Evolutionary conservation across 2,329 filamentous ascomycete genomes (phyloP).

Genomic region (Trichoderma sp.): DNA sequence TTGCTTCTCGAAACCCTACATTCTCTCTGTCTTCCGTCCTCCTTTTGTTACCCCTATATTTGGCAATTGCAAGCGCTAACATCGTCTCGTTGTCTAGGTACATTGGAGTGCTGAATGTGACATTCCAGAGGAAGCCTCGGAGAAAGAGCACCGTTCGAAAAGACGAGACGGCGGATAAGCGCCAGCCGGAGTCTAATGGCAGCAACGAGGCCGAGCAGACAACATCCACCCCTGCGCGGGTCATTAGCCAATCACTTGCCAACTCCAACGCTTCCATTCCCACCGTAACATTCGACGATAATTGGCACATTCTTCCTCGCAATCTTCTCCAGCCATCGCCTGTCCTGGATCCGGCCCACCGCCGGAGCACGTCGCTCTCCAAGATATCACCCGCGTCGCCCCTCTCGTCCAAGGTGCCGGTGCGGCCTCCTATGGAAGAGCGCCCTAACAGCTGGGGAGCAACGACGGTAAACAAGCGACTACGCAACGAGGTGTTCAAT

Average conservation of each 20-base stretch:
- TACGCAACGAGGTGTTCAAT: conserved; percentile 88
- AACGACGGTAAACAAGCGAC: conserved; percentile 82
- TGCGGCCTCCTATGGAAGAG: conserved; percentile 50
- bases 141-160: conserved; percentile 58
- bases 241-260: conserved; percentile 75
- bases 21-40: not conserved
- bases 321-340: conserved; percentile 70
- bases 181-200: conserved; percentile 23
- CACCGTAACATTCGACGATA: conserved; percentile 91
- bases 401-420: conserved; percentile 17
- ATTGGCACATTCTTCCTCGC: conserved; percentile 87
- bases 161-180: conserved; percentile 45
- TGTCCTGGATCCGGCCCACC: conserved; percentile 36
- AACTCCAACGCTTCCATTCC: conserved; percentile 67
- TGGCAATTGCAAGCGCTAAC: not conserved
- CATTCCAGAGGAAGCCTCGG: conserved; percentile 81
- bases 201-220: conserved; percentile 25
- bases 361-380: conserved; percentile 37
- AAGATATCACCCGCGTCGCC: conserved; percentile 26
- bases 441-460: conserved; percentile 78
- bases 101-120: conserved; percentile 95
- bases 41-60: not conserved
- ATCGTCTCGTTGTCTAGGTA: conserved; percentile 60
- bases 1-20: not conserved
- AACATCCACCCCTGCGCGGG: conserved; percentile 35